Base-by-base conservation (phyloP, 73 alveolate genomes). In the Symbiodinium pilosum region DNA sequence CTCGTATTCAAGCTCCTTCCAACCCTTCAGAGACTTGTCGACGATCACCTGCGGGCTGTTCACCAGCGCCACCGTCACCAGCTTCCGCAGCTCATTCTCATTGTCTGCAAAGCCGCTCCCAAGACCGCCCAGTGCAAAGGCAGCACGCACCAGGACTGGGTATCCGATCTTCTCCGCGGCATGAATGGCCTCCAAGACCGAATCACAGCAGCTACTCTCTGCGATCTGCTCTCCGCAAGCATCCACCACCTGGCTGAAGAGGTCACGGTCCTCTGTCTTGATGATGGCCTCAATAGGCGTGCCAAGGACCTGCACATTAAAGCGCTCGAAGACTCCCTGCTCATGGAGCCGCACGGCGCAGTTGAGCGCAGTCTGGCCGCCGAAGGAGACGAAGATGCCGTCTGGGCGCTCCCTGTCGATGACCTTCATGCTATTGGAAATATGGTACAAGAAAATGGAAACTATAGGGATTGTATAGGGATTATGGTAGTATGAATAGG, bases 1-100 rank as follows among this genome's bases (percentile, higher is more conserved):
- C 43, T 94, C 99, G 51, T 94, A 94, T 89, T 94, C 99, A 24
- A 94, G 87, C 71, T 94, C 99, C 89, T 94, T 94, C 99, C 94
- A 84, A 26, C 99, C 94, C 89, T 84, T 59, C 91, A 94, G 56
- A 28, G 91, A 84, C 99, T 94, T 84, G 94, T 94, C 99, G 24
- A 94, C 18, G 77, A 93, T 56, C n/a, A 94, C 99, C 94, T 94
- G 99, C 40, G 93, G 83, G 64, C 87, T 38, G 99, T 83, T 83
- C 40, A 42, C 94, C 81, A 94, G 42, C 4, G 99, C 99, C 87
- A 39, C 89, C 30, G 12, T 64, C 64, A 84, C 94, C 87, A 94
- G 83, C 86, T 32, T 64, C 39, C 56, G 40, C 94, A 94, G 93
- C 89, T 83, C 89, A 59, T 83, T 77, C 89, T 94, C 99, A 44